Evolutionary conservation across 202 grass and related monocot genomes (phyloP).

Genomic region (Carex arenaria): DNA sequence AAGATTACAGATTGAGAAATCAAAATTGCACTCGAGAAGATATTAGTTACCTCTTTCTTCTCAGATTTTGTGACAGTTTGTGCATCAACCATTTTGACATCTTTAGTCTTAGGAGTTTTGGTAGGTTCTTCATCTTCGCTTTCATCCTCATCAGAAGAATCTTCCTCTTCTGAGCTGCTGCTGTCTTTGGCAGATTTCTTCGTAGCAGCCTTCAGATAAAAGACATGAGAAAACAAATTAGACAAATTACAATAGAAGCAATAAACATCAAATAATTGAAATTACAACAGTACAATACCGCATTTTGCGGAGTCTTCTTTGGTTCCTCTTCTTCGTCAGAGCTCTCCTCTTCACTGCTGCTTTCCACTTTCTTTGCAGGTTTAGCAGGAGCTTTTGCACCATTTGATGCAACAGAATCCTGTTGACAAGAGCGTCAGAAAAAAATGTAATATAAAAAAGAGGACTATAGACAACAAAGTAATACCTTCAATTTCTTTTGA

Average conservation of each 20-base stretch:
- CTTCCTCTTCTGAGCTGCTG: slow-evolving; percentile 36
- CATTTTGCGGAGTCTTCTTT: not conserved
- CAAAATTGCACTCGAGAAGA: not conserved
- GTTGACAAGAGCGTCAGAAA: not conserved
- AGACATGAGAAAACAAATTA: not conserved
- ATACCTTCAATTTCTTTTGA: slow-evolving; percentile 65
- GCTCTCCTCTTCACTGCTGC: slow-evolving; percentile 48
- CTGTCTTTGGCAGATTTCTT: slow-evolving; percentile 5
- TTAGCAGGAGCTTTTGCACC: slow-evolving; percentile 36
- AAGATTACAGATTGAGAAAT: not conserved
- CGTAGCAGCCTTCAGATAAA: slow-evolving; percentile 8
- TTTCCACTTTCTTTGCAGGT: slow-evolving; percentile 46
- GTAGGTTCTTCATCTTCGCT: slow-evolving; percentile 31
- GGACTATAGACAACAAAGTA: not conserved
- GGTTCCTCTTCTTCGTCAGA: slow-evolving; percentile 51
- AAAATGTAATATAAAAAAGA: not conserved
- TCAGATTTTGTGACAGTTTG: slow-evolving; percentile 19
- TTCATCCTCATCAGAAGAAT: slow-evolving; percentile 42
- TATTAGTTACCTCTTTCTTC: slow-evolving; percentile 39
- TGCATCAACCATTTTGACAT: slow-evolving; percentile 22
- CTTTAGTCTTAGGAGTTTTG: slow-evolving; percentile 51
- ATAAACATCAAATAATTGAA: too few relatives aligned
- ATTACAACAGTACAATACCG: not conserved
- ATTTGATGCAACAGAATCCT: slow-evolving; percentile 42
- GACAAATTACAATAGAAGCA: not conserved